These are phyloP conservation scores for Termitomyces sp. DNA, from an alignment of 768 basidiomycete species.

Conservation along the genomic window DNA sequence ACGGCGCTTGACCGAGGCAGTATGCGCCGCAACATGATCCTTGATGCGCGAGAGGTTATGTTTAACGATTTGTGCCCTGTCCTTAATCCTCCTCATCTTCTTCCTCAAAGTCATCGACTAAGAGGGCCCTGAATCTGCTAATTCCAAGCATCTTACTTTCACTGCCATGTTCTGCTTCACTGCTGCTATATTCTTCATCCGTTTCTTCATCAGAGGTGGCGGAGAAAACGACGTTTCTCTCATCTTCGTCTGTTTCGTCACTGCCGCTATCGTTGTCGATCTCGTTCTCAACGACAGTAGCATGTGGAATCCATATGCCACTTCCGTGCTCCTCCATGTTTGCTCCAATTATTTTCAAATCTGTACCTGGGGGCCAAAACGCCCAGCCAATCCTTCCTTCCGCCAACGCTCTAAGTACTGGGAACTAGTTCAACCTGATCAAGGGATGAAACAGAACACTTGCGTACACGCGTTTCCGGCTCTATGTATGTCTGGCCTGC, in stretches of 20 bases:
- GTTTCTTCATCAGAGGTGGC: conserved; percentile 21
- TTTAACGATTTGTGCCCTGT: not conserved
- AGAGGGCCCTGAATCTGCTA: conserved; percentile 43
- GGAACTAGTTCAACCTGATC: not conserved
- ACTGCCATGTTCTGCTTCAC: conserved; percentile 19
- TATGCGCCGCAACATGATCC: no score
- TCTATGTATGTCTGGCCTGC: conserved; percentile 83
- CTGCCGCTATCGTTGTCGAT: conserved; percentile 26
- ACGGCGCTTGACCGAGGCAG: not conserved
- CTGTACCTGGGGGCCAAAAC: conserved; percentile 72
- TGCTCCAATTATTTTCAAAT: conserved; percentile 24
- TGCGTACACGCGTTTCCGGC: conserved; percentile 86
- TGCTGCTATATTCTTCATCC: conserved; percentile 18
- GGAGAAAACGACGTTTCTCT: conserved; percentile 18
- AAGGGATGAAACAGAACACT: not conserved
- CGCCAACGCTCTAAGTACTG: conserved; percentile 80
- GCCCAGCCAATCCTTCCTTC: conserved; percentile 83
- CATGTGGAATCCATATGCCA: conserved; percentile 60
- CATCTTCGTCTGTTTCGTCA: conserved; percentile 29
- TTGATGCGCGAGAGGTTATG: no score
- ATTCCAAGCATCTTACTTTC: conserved; percentile 25
- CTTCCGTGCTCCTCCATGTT: conserved; percentile 28
- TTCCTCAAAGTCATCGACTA: conserved; percentile 30
- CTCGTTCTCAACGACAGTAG: conserved; percentile 30
- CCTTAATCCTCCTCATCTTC: conserved; percentile 16